Evolutionary conservation across 305 asterid species (phyloP).

Genomic region (Fraxinus xanthoxyloides): DNA sequence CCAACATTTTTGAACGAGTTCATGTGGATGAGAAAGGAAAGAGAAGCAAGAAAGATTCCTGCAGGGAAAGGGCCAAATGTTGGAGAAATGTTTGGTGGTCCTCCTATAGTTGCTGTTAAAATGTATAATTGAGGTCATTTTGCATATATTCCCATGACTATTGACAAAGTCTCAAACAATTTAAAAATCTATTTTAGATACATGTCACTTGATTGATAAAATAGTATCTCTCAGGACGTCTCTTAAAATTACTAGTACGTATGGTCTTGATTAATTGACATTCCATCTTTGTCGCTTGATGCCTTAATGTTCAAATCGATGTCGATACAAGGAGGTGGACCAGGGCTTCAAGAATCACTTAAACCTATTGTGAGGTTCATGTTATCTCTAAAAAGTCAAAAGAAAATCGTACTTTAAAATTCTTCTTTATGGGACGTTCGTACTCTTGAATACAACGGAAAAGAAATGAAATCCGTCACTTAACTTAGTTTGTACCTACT

Average conservation of each 20-base stretch:
- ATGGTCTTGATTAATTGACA: not conserved
- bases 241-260: not conserved
- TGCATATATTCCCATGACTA: conserved; percentile 9
- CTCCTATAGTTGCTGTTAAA: conserved; percentile 3
- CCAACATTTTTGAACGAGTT: not conserved
- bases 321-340: not conserved
- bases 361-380: not conserved
- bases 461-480: not conserved
- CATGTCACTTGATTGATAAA: not conserved
- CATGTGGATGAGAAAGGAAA: not conserved
- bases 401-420: not conserved
- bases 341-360: no score
- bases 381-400: not conserved
- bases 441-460: not conserved
- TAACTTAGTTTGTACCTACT: not conserved
- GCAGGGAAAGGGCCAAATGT: conserved; percentile 14
- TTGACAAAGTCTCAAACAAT: conserved; percentile 17
- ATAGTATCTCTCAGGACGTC: not conserved
- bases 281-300: not conserved
- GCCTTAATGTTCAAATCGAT: not conserved
- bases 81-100: conserved; percentile 18
- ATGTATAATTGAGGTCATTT: not conserved
- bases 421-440: not conserved
- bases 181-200: not conserved
- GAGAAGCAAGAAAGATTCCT: conserved; percentile 20